Conservation (phyloP, 306 rosid genomes). For the Casuarina glauca region DNA sequence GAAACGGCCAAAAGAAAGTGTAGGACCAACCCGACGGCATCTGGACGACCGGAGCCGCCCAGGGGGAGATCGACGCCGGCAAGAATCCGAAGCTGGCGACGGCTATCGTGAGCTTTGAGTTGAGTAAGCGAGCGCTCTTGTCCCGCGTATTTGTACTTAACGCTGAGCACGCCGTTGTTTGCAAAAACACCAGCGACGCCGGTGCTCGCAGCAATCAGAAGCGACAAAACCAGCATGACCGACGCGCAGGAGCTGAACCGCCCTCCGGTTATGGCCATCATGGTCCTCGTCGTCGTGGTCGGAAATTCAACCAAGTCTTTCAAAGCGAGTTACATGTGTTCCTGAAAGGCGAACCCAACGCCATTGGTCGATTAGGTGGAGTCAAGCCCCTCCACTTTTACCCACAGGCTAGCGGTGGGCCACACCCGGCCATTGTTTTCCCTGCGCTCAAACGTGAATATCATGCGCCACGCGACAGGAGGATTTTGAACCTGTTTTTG, state of each 20-base stretch:
- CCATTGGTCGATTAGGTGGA: neutral
- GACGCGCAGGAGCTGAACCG: neutral
- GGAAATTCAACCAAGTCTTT: neutral
- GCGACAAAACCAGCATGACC: slow-evolving; percentile 6
- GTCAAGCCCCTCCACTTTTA: neutral
- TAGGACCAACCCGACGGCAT: slow-evolving; percentile 65
- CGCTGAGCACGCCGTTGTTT: slow-evolving; percentile 72
- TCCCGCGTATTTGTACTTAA: slow-evolving; percentile 75
- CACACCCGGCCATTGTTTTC: too few relatives aligned
- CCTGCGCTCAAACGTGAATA: too few relatives aligned
- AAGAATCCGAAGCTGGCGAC: slow-evolving; percentile 76
- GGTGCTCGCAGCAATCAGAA: slow-evolving; percentile 23
- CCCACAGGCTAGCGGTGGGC: neutral
- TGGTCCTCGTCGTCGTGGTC: neutral
- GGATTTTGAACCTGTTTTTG: too few relatives aligned
- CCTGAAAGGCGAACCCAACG: neutral
- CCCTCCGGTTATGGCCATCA: slow-evolving; percentile 6
- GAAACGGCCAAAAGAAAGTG: neutral
- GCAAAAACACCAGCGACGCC: slow-evolving; percentile 27
- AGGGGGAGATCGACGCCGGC: slow-evolving; percentile 91
- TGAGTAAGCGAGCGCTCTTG: slow-evolving; percentile 59
- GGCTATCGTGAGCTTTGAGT: slow-evolving; percentile 83
- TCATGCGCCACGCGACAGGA: too few relatives aligned
- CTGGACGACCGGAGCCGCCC: slow-evolving; percentile 95
- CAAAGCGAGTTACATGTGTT: neutral